Conservation (phyloP, 1,284 basidiomycete species). For the Earliella scabrosa region DNA sequence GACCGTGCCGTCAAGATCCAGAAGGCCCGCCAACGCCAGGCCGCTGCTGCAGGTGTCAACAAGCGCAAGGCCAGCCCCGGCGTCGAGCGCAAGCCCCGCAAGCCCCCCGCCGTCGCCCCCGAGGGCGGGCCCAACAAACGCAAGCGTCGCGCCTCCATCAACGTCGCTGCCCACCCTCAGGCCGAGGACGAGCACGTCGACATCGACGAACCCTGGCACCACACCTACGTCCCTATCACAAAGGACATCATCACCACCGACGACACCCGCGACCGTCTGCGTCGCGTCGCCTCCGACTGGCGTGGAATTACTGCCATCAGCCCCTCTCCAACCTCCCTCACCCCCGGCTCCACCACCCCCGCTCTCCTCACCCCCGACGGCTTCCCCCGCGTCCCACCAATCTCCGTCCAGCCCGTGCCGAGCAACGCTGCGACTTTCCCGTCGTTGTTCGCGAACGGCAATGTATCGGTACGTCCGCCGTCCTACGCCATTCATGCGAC, state of each 20-base stretch:
- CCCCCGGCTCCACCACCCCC: slow-evolving; percentile 36
- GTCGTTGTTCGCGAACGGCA: slow-evolving; percentile 40
- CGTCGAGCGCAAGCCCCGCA: slow-evolving; percentile 49
- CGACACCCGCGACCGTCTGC: slow-evolving; percentile 55
- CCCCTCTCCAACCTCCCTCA: slow-evolving; percentile 35
- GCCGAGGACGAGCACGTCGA: slow-evolving; percentile 53
- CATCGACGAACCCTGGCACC: slow-evolving; percentile 49
- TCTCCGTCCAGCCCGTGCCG: slow-evolving; percentile 40
- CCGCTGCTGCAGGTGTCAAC: slow-evolving; percentile 25
- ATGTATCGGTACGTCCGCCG: slow-evolving; percentile 50
- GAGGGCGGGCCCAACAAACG: slow-evolving; percentile 40
- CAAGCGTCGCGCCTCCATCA: slow-evolving; percentile 46
- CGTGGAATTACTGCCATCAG: slow-evolving; percentile 69
- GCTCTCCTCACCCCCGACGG: slow-evolving; percentile 36
- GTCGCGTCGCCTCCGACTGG: slow-evolving; percentile 67
- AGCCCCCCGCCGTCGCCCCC: slow-evolving; percentile 42
- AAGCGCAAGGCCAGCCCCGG: slow-evolving; percentile 44
- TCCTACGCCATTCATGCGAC: slow-evolving; percentile 54
- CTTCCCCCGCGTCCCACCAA: slow-evolving; percentile 31
- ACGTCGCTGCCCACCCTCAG: slow-evolving; percentile 16
- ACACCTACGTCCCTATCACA: slow-evolving; percentile 46
- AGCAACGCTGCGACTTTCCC: slow-evolving; percentile 40
- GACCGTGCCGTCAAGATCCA: slow-evolving; percentile 53
- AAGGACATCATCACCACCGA: slow-evolving; percentile 56
- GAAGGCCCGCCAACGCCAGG: slow-evolving; percentile 39